Base-by-base conservation (phyloP, 805 yeast species). In the Candida sakaeoensis region DNA sequence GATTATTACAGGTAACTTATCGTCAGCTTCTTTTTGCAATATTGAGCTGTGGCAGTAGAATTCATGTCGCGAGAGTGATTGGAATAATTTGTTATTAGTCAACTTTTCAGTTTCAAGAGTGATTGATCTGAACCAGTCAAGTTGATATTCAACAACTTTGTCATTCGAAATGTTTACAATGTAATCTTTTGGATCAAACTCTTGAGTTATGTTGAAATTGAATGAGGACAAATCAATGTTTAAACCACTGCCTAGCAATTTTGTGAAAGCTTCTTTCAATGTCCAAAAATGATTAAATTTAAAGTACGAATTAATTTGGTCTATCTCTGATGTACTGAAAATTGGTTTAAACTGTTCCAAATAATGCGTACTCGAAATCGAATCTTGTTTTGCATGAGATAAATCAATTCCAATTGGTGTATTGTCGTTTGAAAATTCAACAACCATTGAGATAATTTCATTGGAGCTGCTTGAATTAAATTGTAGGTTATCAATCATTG, bases 261-360 rank as follows among this genome's bases (percentile, higher is more conserved):
- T 86, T 5, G 85, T 73, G 51, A 77, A 83, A 15, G 87, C 78
- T 54, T 86, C 95, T 53, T 86, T 86, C 39, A 86, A 56, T 0
- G 95, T 84, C 95, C 95, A 86, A 25, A 73, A 68, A 28, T 77
- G 77, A 14, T 82, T 74, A 48, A 82, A 74, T 2, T 63, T 46
- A 6, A 52, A 45, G 36, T 61, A 59, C 38, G 61, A 52, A 5
- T 44, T 40, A 7, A 80, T 45, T 18, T 58, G 50, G 5, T 36
- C 32, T 4, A 53, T 47, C 46, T 77, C 82, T 0, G 41, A 26
- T 0, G 41, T 38, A 34, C 65, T 57, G 42, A 77, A 74, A 1
- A 76, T 67, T n/a, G 59, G 72, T 15, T 48, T 47, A 42, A 73
- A 75, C 18, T 69, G 59, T 1, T 52, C 56, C 38, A 74, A 29